Conservation (phyloP, 805 yeast genomes). For the Candida montana region DNA sequence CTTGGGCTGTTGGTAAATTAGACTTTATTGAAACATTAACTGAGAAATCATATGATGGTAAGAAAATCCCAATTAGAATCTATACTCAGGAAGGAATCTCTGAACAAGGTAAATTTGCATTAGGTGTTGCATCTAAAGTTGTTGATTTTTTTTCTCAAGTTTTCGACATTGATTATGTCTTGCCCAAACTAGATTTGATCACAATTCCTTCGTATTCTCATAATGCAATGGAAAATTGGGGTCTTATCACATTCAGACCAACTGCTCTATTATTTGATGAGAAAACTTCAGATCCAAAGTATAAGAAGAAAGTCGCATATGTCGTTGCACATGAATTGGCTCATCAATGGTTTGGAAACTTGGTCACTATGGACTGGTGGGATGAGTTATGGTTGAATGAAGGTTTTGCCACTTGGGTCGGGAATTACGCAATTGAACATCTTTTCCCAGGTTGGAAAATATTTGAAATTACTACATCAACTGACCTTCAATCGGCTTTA, state of each 20-base stretch:
- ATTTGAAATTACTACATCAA: constrained; percentile 72
- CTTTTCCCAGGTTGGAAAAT: constrained; percentile 80
- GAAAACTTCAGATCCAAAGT: constrained; percentile 52
- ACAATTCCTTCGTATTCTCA: constrained; percentile 79
- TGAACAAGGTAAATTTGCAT: constrained; percentile 63
- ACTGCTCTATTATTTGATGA: constrained; percentile 69
- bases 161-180: constrained; percentile 72
- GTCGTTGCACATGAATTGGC: constrained; percentile 87
- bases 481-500: constrained; percentile 67
- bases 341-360: constrained; percentile 88
- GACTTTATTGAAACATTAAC: constrained; percentile 53
- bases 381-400: constrained; percentile 85
- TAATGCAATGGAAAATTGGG: constrained; percentile 89
- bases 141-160: constrained; percentile 64
- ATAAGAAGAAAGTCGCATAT: constrained; percentile 71
- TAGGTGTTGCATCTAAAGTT: constrained; percentile 68
- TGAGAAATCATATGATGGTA: constrained; percentile 37
- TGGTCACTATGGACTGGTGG: constrained; percentile 93
- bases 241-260: constrained; percentile 75
- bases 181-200: constrained; percentile 76
- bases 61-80: constrained; percentile 73
- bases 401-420: constrained; percentile 89
- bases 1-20: constrained; percentile 77
- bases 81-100: constrained; percentile 76
- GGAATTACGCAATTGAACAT: constrained; percentile 72